Evolutionary conservation across 148 eudicot genomes (phyloP), one percentile per base, ranked within the genome.

Genomic region (Selenicereus undatus): DNA sequence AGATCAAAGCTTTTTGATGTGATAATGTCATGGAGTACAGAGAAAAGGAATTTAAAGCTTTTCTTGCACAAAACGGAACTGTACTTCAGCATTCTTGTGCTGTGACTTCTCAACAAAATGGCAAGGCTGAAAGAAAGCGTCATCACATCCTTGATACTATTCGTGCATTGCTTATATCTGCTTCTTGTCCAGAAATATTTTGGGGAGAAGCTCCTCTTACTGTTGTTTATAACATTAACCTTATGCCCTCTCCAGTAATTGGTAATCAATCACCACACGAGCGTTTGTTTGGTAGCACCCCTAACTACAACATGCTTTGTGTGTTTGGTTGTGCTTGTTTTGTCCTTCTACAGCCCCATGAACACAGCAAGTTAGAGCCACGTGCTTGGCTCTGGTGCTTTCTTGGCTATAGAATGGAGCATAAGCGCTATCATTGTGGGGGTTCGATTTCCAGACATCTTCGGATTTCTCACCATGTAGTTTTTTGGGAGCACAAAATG

Each of bases 21-120:
- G 20, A 13, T 54, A 54, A 54, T 54, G 60, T 4, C 60, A 54
- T 54, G 4, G 17, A 54, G 14, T 14, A 54, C 4, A 54, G 20
- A 17, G 11, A 54, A 54, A 54, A 54, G 17, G 14, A 54, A 4
- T 13, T 54, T 54, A 54, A 11, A 17, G 21, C 60, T 17, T 54
- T 32, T 32, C 14, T 13, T 17, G 13, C 0, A 14, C 4, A 16
- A 12, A 54, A 54, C 20, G 20, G 18, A 13, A 54, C 60, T 54
- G 4, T 54, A 4, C 60, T 54, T 81, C 78, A 82, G 35, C 11
- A 27, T 2, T 82, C 74, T 8, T 73, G 78, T 51, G 74, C 54
- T 13, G 52, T 45, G 0, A 76, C 80, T 5, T 74, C 80, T 0
- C 69, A 69, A 42, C 20, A 50, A 13, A 54, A 54, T 54, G 4